Evolutionary conservation across 768 basidiomycete species (phyloP).

Genomic region (Pisolithus orientalis): DNA sequence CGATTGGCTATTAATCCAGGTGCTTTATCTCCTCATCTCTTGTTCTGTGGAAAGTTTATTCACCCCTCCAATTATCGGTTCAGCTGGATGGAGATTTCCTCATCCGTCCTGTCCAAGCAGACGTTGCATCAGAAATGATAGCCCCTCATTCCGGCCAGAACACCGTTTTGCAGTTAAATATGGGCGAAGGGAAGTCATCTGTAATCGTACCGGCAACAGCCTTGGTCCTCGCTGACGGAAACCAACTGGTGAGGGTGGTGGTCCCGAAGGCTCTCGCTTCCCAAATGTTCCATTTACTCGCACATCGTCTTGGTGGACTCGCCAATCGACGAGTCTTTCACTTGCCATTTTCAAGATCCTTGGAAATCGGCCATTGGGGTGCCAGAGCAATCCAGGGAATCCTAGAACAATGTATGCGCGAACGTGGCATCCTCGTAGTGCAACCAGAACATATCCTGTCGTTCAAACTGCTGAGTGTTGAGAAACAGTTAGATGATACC

Average conservation of each 20-base stretch:
- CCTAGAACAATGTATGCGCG: slow-evolving; percentile 32
- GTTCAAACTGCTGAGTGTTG: slow-evolving; percentile 40
- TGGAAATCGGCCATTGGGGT: slow-evolving; percentile 14
- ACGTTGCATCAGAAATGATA: slow-evolving; percentile 43
- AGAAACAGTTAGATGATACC: slow-evolving; percentile 21
- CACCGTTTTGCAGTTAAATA: slow-evolving; percentile 44
- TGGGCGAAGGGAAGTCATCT: slow-evolving; percentile 53
- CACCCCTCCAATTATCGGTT: neutral
- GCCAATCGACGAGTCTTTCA: slow-evolving; percentile 41
- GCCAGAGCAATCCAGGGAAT: slow-evolving; percentile 24
- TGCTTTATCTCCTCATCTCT: slow-evolving; percentile 6
- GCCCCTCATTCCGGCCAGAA: slow-evolving; percentile 30
- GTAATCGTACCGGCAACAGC: slow-evolving; percentile 42
- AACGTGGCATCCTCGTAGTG: slow-evolving; percentile 38
- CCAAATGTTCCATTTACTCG: slow-evolving; percentile 47
- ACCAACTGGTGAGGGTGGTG: slow-evolving; percentile 41
- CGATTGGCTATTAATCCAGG: slow-evolving; percentile 44
- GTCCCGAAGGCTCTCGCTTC: slow-evolving; percentile 41
- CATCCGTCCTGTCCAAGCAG: slow-evolving; percentile 36
- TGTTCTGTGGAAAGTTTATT: neutral
- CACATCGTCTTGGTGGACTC: slow-evolving; percentile 37
- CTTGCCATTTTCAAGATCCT: slow-evolving; percentile 43
- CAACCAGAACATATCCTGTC: slow-evolving; percentile 54
- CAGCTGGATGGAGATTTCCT: slow-evolving; percentile 43
- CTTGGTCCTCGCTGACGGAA: slow-evolving; percentile 35